Base-by-base conservation (phyloP, 2,329 filamentous ascomycete species). In the Penicillium sp. region DNA sequence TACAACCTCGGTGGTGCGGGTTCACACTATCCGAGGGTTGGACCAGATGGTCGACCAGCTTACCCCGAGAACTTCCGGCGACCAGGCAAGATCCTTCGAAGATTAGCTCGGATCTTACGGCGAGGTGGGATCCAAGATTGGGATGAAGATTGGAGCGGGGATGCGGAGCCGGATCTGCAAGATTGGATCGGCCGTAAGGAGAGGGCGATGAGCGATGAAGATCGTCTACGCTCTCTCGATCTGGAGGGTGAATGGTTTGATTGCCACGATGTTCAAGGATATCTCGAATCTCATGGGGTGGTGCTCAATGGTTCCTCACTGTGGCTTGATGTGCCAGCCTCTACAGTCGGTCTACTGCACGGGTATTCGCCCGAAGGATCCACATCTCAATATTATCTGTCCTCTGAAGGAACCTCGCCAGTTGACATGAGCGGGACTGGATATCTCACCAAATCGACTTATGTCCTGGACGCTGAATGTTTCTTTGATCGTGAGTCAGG, bases 201-300 rank as follows among this genome's bases (percentile, higher is more conserved):
- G n/a, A 21, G 16, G 38, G 2, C 18, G 3, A 61, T 59, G 44
- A 61, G 50, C 8, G 52, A 61, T n/a, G 58, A 68, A 13, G 62
- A 71, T 33, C 54, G 65, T n/a, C 57, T 70, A 16, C 65, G 64
- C 5, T 53, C 85, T 7, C 78, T 81, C 1, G 87, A 84, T 0
- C 88, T 86, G 55, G 81, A 87, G 53, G 88, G 88, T 4, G 83
- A 89, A 46, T 94, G 89, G 77, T 89, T 88, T 60, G 89, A 94
- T 64, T 75, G 85, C 0, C 81, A 89, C 53, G 90, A 94, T 67
- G 85, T 91, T 0, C 87, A 94, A 69, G 78, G 82, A 12, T 94
- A 91, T 65, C 74, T 95, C 15, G 54, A 58, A 44, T 36, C 61
- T 15, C 65, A 65, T 34, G 70, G 70, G 1, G 54, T 74, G 21